Evolutionary conservation across 768 basidiomycete species (phyloP).

Genomic region (Agaricus subrufescens): DNA sequence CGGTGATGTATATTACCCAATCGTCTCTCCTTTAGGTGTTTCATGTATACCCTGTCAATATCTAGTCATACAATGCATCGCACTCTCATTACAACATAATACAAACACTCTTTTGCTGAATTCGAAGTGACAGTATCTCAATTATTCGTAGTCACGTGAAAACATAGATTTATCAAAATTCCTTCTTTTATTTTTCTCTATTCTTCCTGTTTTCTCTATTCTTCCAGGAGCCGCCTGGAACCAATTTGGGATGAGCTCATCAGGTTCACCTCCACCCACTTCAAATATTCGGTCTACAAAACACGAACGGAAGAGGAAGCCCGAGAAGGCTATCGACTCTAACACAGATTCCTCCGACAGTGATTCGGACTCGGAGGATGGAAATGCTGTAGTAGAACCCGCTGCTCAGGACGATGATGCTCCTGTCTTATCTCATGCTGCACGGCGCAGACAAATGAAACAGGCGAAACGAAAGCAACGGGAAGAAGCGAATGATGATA

Average conservation of each 20-base stretch:
- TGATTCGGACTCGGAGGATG: conserved; percentile 4
- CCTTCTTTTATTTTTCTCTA: background rate
- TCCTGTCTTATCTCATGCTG: conserved; percentile 71
- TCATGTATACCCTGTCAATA: conserved; percentile 1
- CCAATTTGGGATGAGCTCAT: conserved; percentile 5
- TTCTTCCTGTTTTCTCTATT: background rate
- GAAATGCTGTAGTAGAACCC: conserved; percentile 5
- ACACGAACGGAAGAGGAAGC: conserved; percentile 26
- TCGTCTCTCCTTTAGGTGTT: background rate
- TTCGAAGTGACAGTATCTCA: background rate
- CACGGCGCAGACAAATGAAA: conserved; percentile 60
- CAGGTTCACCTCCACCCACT: conserved; percentile 23
- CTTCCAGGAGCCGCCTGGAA: background rate
- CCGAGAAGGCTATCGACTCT: conserved; percentile 9
- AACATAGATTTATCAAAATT: background rate
- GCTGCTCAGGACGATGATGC: conserved; percentile 22
- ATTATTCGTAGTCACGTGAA: background rate
- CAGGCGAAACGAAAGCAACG: conserved; percentile 27
- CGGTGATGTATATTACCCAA: conserved; percentile 1
- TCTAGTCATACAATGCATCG: background rate
- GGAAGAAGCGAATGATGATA: conserved; percentile 15
- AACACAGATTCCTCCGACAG: conserved; percentile 12
- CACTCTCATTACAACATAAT: background rate
- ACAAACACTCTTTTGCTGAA: background rate
- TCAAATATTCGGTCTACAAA: conserved; percentile 25